phyloP scores from a whole-genome alignment of 73 alveolate species.

The Paramecium bursaria region DNA sequence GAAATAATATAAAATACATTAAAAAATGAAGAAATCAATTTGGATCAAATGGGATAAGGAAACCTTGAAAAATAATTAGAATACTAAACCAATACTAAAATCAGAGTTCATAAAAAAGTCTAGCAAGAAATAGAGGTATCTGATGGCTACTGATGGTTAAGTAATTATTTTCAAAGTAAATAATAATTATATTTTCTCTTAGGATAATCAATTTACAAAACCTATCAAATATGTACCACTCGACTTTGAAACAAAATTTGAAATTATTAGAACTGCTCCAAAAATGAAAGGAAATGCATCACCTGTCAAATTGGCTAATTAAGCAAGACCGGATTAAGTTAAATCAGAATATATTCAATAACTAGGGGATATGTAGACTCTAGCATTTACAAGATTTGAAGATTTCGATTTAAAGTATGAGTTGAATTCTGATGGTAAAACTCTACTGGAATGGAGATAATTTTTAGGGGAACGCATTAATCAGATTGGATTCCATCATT shows the following conservation, averaged over 20 bases:
- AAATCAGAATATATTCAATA: conserved; percentile 15
- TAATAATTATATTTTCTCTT: too few relatives aligned
- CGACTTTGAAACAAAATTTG: conserved; percentile 55
- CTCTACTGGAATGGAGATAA: conserved; percentile 58
- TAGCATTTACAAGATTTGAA: background rate
- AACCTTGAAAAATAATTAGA: too few relatives aligned
- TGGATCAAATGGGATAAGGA: too few relatives aligned
- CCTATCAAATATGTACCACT: conserved; percentile 19
- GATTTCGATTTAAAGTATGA: conserved; percentile 44
- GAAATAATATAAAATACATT: too few relatives aligned
- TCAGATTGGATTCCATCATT: conserved; percentile 66
- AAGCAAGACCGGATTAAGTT: conserved; percentile 54
- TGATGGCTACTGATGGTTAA: too few relatives aligned
- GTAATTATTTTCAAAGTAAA: too few relatives aligned
- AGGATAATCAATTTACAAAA: too few relatives aligned
- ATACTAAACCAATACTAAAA: too few relatives aligned
- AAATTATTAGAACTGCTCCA: conserved; percentile 56
- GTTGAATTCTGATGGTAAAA: conserved; percentile 7
- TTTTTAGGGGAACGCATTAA: conserved; percentile 56
- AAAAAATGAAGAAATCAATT: too few relatives aligned
- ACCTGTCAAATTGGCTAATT: background rate
- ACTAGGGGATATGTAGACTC: conserved; percentile 27
- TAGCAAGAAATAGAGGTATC: too few relatives aligned
- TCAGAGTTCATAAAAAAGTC: too few relatives aligned
- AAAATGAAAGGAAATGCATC: conserved; percentile 24